Base-by-base conservation (phyloP, 495 filamentous ascomycete genomes). In the Penicillium psychrofluorescens region DNA sequence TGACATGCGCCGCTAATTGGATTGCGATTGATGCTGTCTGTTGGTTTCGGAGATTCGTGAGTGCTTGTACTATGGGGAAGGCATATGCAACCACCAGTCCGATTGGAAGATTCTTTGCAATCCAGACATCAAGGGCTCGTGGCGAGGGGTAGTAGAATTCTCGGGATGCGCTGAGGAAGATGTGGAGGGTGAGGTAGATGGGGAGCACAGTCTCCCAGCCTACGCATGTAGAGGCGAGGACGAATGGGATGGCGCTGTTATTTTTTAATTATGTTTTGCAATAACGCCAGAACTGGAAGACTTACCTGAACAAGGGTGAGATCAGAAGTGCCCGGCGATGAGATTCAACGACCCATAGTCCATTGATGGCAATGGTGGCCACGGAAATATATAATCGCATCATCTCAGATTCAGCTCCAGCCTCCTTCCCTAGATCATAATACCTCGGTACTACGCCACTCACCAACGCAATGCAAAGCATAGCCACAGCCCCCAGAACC, bases 331-430 rank as follows among this genome's bases (percentile, higher is more conserved):
- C 31, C 31, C 2, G 6, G 31, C 42, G 42, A 38, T 38, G 29
- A 12, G 42, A 44, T 32, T 44, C 42, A 14, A 44, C 11, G 4
- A 38, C 42, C 48, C 48, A 56, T 7, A 56, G 7, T 9, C 30
- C 40, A 45, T 44, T 52, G 6, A 52, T 16, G 9, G 46, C 39
- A 28, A 44, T 38, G 8, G 34, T 30, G 15, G 36, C 0, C 13
- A 38, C 7, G 31, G 14, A 10, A 12, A 15, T 35, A 29, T 35
- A 46, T 10, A 36, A 7, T 15, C 41, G 35, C 8, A 36, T 1
- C 15, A 1, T 16, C 15, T 16, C 15, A 16, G 4, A 10, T 29
- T 11, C 41, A 16, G 11, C 29, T 29, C 31, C 4, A 12, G 36
- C 36, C 12, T 29, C 36, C 9, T 33, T n/a, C n/a, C n/a, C 11